Base-by-base conservation (phyloP, 306 rosid genomes). In the Castanopsis chinensis region DNA sequence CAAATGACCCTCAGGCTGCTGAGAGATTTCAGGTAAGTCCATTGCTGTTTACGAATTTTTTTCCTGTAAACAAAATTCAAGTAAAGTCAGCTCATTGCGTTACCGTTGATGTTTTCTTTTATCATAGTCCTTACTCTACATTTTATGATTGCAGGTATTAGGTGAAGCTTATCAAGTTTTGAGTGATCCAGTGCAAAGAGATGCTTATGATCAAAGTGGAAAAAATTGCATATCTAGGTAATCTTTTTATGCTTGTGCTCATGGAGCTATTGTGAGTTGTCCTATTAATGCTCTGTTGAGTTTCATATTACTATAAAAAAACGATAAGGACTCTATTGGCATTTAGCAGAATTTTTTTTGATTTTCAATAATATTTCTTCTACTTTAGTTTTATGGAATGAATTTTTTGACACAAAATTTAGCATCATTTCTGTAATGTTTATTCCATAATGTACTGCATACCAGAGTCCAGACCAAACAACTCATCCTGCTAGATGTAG, bases 101-200 rank as follows among this genome's bases (percentile, higher is more conserved):
- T 1, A 27, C 28, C 18, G 15, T 61, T 8, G 15, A 13, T 61
- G 32, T 27, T 61, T 23, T 61, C 28, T 25, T 25, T 25, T 13
- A 61, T 27, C 15, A 4, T 19, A 9, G 10, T 67, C 9, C 6
- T 1, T 32, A 6, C 1, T 12, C 5, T 11, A 30, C 17, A 57
- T 71, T 55, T 63, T 71, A 20, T 67, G 33, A 76, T 76, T 52
- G 33, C 80, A 95, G 98, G 88, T 81, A 61, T 81, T 95, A 64
- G 93, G 99, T 4, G 98, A 93, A 87, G 99, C 99, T 0, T 95
- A 95, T 82, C 97, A 91, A 76, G 93, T 95, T 69, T 88, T 93
- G 85, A 90, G 98, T 74, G 98, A 93, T 85, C 91, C 99, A 19
- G 85, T 73, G 33, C 94, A 90, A 79, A 89, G 96, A 80, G 93